Conservation (phyloP, 352 stramenopile genomes). For the Pythium insidiosum region DNA sequence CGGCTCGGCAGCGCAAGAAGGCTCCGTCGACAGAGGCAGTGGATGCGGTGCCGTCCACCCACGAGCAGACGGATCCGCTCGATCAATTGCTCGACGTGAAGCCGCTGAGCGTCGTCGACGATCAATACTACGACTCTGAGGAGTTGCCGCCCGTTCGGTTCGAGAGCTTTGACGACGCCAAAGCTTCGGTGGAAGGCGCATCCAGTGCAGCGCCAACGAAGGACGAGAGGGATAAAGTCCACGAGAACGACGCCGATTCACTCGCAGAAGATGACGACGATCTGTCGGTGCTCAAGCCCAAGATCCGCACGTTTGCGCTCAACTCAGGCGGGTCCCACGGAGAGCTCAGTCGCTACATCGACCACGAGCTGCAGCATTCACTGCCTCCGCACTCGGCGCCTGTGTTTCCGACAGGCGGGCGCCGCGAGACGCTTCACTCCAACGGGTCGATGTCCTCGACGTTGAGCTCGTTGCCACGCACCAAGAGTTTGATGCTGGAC, state of each 20-base stretch:
- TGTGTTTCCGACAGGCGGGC: too few relatives aligned
- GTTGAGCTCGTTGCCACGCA: constrained; percentile 19
- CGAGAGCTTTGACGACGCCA: not conserved
- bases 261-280: too few relatives aligned
- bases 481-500: constrained; percentile 37
- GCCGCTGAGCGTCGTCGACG: not conserved
- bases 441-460: constrained; percentile 9
- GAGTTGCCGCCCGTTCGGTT: not conserved
- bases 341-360: constrained; percentile 19
- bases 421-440: constrained; percentile 4
- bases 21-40: not conserved
- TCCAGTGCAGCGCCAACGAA: too few relatives aligned
- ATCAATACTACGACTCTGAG: constrained; percentile 1
- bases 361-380: constrained; percentile 19
- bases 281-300: constrained; percentile 23
- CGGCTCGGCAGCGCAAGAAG: constrained; percentile 3
- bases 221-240: too few relatives aligned
- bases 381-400: constrained; percentile 5
- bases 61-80: not conserved
- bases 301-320: constrained; percentile 29
- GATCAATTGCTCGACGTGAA: constrained; percentile 1
- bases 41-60: not conserved
- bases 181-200: constrained; percentile 1
- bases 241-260: too few relatives aligned
- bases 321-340: constrained; percentile 17